Percentiles rank a stretch among this genome's conserved stretches.
These are phyloP conservation scores for Paramecium biaurelia DNA, from an alignment of 73 alveolate genomes.

Conservation along the genomic window DNA sequence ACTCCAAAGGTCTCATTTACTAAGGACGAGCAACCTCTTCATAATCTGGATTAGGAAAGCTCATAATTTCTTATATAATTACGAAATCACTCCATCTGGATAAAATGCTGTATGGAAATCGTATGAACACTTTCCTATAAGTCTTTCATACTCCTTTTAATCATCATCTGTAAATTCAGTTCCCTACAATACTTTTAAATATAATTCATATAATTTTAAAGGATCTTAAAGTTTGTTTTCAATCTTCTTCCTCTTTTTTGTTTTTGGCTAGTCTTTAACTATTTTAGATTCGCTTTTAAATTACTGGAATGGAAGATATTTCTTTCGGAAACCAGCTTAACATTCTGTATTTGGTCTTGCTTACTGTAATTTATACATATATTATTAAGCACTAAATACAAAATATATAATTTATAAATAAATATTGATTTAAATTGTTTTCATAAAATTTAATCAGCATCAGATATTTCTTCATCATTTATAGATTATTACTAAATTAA, in stretches of 20 bases:
- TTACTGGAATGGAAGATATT: neutral
- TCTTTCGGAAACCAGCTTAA: neutral
- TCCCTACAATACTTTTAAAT: neutral
- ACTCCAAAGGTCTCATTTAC: neutral
- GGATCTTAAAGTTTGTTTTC: neutral
- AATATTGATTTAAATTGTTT: neutral
- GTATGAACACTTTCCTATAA: neutral
- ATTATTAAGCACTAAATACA: neutral
- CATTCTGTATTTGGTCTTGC: neutral
- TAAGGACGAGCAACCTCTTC: neutral
- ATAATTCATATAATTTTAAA: neutral
- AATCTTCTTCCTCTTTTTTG: neutral
- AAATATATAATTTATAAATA: neutral
- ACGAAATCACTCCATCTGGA: neutral
- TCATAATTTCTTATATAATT: neutral
- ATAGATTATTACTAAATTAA: neutral
- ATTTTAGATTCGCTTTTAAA: neutral
- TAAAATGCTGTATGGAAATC: neutral
- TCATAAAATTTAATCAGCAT: slow-evolving; percentile 38
- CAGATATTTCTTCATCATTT: slow-evolving; percentile 30
- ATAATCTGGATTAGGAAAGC: slow-evolving; percentile 20
- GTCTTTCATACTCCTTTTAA: neutral
- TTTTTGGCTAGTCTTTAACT: neutral
- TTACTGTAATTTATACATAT: neutral
- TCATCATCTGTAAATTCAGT: neutral